Base-by-base conservation (phyloP, 441 rosid genomes). In the Jatropha multifida region DNA sequence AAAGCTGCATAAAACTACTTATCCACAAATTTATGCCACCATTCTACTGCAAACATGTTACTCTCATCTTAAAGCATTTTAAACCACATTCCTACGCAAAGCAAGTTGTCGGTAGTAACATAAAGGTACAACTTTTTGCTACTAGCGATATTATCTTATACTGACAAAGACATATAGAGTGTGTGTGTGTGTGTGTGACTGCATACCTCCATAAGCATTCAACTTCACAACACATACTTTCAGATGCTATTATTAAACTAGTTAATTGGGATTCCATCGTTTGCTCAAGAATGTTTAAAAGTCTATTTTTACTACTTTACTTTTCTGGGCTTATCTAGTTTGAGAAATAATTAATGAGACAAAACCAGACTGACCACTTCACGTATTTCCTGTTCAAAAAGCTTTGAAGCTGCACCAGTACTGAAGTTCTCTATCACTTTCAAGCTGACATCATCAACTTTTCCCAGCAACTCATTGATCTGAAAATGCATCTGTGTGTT, bases 351-450 rank as follows among this genome's bases (percentile, higher is more conserved):
- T 27, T 17, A 41, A 46, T 42, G 12, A 9, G 27, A 51, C 56
- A 72, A 66, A n/a, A 70, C 73, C 20, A 23, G 69, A 84, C 94
- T 93, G 79, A 93, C 98, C 93, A 80, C 94, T 86, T 90, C 92
- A 8, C 91, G 87, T 46, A 95, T 86, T 85, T 93, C 91, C 68
- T 85, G 90, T 76, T 92, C 94, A 76, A 93, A 83, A 74, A 77
- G 80, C 82, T 85, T 89, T 61, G 98, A 87, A 68, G 91, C 85
- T 51, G 89, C 83, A 77, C 78, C 74, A 46, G 89, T 83, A 77
- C 86, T 90, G 76, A 93, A 85, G 77, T 84, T 83, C 63, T 90
- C 84, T 51, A 90, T 72, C 49, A 84, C 86, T 79, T 79, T 89
- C 85, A 85, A 82, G 88, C 96, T 88, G 79, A 79, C 74, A 58